Percentiles rank a stretch among this genome's conserved stretches.
phyloP scores from a whole-genome alignment of 2,329 filamentous ascomycete species.

The Microdochium paspali region DNA sequence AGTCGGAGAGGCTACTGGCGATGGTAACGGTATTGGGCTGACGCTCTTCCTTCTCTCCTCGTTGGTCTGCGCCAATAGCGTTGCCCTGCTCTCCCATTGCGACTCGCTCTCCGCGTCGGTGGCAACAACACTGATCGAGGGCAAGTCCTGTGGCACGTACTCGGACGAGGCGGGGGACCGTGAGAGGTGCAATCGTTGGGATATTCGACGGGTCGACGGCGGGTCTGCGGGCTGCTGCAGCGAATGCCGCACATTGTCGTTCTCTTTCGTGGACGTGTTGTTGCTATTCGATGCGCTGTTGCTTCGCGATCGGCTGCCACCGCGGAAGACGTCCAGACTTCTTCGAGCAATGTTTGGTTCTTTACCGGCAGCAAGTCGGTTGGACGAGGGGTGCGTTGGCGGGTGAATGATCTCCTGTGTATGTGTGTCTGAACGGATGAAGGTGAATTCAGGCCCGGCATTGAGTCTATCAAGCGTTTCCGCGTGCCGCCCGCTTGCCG shows the following conservation, averaged over 20 bases:
- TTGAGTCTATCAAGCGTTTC: conserved; percentile 25
- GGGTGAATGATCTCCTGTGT: conserved; percentile 71
- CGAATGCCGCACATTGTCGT: conserved; percentile 20
- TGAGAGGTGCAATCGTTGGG: conserved; percentile 60
- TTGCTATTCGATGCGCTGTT: conserved; percentile 25
- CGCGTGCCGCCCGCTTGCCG: conserved; percentile 20
- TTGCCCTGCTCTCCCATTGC: conserved; percentile 88
- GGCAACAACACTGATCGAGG: conserved; percentile 51
- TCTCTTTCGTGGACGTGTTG: conserved; percentile 20
- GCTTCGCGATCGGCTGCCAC: conserved; percentile 35
- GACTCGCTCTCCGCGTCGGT: conserved; percentile 45
- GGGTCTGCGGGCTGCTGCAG: conserved; percentile 16
- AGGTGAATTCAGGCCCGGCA: conserved; percentile 59
- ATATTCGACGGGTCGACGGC: conserved; percentile 38
- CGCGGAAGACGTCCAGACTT: conserved; percentile 35
- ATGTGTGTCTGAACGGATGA: conserved; percentile 76
- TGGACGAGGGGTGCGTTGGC: conserved; percentile 30
- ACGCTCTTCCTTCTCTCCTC: conserved; percentile 32
- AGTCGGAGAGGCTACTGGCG: conserved; percentile 6
- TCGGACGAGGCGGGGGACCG: conserved; percentile 52
- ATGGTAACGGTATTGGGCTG: conserved; percentile 7
- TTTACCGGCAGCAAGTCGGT: conserved; percentile 12
- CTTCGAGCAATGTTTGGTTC: conserved; percentile 25
- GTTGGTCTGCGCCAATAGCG: conserved; percentile 66
- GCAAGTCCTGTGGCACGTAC: conserved; percentile 71